These are phyloP conservation scores for Chenopodium formosanum DNA, from an alignment of 148 eudicot genomes.

Conservation along the genomic window DNA sequence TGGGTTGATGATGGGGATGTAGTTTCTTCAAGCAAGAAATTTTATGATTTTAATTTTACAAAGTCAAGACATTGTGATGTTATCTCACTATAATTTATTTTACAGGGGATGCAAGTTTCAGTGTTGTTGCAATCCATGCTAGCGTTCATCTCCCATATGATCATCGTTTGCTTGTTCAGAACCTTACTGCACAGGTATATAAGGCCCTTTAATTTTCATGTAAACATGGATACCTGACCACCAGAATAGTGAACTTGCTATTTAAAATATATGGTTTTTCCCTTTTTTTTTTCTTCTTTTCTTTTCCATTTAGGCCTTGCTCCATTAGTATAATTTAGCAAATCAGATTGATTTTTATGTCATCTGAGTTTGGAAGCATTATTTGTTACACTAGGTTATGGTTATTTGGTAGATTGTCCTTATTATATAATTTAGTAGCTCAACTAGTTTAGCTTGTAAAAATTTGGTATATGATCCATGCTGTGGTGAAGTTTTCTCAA, in stretches of 20 bases:
- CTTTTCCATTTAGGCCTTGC: background rate
- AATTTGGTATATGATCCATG: background rate
- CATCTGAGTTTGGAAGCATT: background rate
- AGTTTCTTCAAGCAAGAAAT: background rate
- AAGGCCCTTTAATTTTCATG: background rate
- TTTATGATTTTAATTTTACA: background rate
- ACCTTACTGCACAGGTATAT: constrained; percentile 82
- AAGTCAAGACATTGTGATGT: background rate
- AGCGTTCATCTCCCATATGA: constrained; percentile 77
- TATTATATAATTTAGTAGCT: background rate
- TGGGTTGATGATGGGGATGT: background rate
- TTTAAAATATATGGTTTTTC: background rate
- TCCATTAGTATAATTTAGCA: background rate
- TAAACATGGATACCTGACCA: background rate
- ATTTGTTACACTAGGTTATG: background rate
- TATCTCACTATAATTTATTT: constrained; percentile 1
- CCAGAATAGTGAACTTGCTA: background rate
- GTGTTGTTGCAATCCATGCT: constrained; percentile 75
- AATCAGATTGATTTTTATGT: background rate
- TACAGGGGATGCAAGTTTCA: constrained; percentile 65
- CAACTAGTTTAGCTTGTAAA: background rate
- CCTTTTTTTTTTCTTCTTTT: background rate
- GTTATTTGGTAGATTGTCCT: background rate
- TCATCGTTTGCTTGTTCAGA: constrained; percentile 73
- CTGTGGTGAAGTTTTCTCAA: background rate